phyloP scores from a whole-genome alignment of 805 yeast species.

The Candida glaebosa region DNA sequence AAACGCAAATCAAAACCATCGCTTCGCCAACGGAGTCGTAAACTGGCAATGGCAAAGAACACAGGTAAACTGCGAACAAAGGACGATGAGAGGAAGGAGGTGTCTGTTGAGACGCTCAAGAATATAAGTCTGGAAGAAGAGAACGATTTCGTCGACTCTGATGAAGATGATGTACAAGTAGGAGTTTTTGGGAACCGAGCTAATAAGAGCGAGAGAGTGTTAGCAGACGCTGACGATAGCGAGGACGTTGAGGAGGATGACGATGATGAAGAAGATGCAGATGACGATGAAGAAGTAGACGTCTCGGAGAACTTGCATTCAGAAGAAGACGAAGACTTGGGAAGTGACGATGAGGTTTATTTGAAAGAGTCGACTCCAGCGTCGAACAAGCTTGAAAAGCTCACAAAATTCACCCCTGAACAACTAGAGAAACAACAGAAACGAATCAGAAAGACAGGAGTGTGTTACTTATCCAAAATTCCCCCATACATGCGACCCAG shows the following conservation, averaged over 20 bases:
- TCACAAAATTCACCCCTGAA: conserved; percentile 55
- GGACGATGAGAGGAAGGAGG: neutral
- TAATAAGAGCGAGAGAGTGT: conserved; percentile 8
- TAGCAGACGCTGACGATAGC: conserved; percentile 1
- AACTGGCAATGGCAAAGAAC: neutral
- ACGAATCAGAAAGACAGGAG: conserved; percentile 73
- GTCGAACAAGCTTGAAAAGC: conserved; percentile 22
- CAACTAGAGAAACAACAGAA: conserved; percentile 53
- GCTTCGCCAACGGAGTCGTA: too few relatives aligned
- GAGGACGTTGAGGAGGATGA: conserved; percentile 9
- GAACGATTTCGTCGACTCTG: conserved; percentile 9
- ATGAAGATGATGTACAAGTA: conserved; percentile 10
- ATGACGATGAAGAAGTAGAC: conserved; percentile 6
- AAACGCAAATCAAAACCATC: neutral
- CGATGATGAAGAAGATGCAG: conserved; percentile 12
- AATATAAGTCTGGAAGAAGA: conserved; percentile 5
- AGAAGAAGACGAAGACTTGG: conserved; percentile 12
- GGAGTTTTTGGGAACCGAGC: conserved; percentile 8
- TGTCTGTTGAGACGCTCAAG: neutral
- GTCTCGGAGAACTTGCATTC: conserved; percentile 9
- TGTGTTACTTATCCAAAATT: conserved; percentile 82
- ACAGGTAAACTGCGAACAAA: neutral
- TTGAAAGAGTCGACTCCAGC: conserved; percentile 16
- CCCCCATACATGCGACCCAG: conserved; percentile 98
- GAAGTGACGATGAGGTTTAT: conserved; percentile 9